Conservation (phyloP, 192 early-diverging fungal genomes). For the Linnemannia exigua region DNA sequence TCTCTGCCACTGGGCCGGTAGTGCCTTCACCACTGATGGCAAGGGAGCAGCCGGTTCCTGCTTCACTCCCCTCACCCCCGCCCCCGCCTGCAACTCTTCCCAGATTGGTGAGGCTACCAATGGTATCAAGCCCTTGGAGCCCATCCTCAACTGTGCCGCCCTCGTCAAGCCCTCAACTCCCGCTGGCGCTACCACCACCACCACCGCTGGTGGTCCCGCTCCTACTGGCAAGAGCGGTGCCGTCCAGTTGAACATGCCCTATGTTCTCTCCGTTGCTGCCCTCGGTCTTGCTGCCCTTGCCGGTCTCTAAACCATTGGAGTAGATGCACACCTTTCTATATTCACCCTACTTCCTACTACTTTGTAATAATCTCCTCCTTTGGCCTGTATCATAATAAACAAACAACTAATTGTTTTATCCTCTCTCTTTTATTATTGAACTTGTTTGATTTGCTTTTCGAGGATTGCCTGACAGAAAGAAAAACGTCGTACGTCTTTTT, state of each 20-base stretch:
- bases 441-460: background rate
- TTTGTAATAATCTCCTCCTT: background rate
- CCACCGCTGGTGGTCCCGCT: background rate
- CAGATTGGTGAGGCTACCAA: constrained; percentile 8
- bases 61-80: constrained; percentile 8
- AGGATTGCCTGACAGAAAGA: background rate
- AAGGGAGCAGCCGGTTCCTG: constrained; percentile 31
- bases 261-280: constrained; percentile 46
- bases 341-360: background rate
- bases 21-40: constrained; percentile 8
- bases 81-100: constrained; percentile 27
- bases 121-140: background rate
- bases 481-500: background rate
- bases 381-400: constrained; percentile 18
- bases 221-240: background rate
- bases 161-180: background rate
- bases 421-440: background rate
- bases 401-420: constrained; percentile 1
- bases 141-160: constrained; percentile 13
- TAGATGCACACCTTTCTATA: background rate
- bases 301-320: constrained; percentile 33
- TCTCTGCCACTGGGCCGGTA: constrained; percentile 36
- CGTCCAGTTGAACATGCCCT: constrained; percentile 34
- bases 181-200: background rate
- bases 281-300: constrained; percentile 47